Evolutionary conservation across 2,329 filamentous ascomycete species (phyloP), one percentile per base, ranked within the genome.

Genomic region (Calonectria crousiana): DNA sequence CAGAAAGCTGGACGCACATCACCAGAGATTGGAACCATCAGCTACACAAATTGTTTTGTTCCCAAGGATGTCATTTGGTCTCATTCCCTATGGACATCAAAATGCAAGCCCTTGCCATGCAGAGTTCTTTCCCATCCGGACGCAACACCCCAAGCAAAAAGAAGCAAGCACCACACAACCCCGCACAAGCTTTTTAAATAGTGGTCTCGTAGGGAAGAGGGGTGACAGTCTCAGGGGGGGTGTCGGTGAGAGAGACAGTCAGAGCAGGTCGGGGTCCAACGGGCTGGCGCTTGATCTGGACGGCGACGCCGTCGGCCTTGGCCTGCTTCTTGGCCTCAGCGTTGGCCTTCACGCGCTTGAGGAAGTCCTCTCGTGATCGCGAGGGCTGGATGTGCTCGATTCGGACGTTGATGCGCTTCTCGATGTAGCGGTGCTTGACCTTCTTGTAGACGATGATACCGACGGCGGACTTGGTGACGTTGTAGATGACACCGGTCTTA

Each of bases 391-490:
- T 92, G 93, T 99, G 97, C 94, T 99, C 97, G 89, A 98, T 89
- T 87, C 97, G 95, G 90, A 99, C 92, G 93, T 98, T 98, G 91
- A 99, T 93, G 88, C 97, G 96, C 95, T 99, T 99, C 95, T 99
- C 97, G 88, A 99, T 92, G 93, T 98, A 99, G 86, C 96, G 95
- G 94, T 98, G 97, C 90, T 96, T 95, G 87, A 99, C 97, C 89
- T 97, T 95, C 93, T 98, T 98, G 94, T 98, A 96, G 90, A 99
- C 95, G 90, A 99, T 98, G 88, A 99, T 94, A 85, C 97, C 97
- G 87, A 99, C 95, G 81, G 97, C 95, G 84, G 92, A 94, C 93
- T 98, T 98, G 90, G 96, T 97, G 84, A 99, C 97, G 92, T 99
- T 99, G 95, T 98, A 98, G 89, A 98, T 90, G 84, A 98, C 95